A percentile compares a stretch with the other conserved stretches of the same genome.
Evolutionary conservation across 1,284 basidiomycete genomes (phyloP).

Genomic region (Rhodotorula sp.): DNA sequence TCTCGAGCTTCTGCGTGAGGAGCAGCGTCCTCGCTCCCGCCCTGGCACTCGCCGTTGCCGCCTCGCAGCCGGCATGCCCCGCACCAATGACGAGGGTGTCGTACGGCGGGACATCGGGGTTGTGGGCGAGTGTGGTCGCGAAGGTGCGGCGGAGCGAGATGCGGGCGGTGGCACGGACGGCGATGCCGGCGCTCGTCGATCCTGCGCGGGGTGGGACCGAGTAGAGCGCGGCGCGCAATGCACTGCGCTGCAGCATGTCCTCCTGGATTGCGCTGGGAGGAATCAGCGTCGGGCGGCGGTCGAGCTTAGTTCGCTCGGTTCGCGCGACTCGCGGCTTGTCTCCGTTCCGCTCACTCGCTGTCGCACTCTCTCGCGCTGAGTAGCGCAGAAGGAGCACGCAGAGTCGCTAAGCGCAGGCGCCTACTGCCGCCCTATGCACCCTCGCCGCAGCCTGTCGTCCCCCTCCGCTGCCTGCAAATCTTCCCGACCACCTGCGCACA

Average conservation of each 20-base stretch:
- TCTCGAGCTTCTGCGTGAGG: constrained; percentile 75
- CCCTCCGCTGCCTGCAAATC: not conserved
- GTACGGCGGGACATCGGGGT: constrained; percentile 10
- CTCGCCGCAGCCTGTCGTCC: not conserved
- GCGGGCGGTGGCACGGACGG: not conserved
- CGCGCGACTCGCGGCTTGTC: not conserved
- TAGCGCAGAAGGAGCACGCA: not conserved
- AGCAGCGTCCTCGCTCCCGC: constrained; percentile 76
- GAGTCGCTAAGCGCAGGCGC: no score
- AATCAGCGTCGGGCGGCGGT: not conserved
- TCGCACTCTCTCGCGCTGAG: no score
- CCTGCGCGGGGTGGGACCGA: constrained; percentile 21
- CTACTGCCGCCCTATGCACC: no score
- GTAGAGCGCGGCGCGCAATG: constrained; percentile 16
- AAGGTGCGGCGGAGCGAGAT: not conserved
- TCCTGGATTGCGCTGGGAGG: no score
- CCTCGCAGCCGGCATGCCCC: constrained; percentile 88
- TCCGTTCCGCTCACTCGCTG: no score
- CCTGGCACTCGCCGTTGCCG: constrained; percentile 78
- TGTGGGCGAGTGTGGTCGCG: not conserved
- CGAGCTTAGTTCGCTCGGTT: not conserved
- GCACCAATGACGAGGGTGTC: constrained; percentile 72
- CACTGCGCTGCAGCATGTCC: constrained; percentile 12
- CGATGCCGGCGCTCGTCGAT: constrained; percentile 3
- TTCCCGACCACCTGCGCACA: not conserved